These are phyloP conservation scores for Trametes hirsuta DNA, from an alignment of 1,284 basidiomycete genomes.

Conservation along the genomic window DNA sequence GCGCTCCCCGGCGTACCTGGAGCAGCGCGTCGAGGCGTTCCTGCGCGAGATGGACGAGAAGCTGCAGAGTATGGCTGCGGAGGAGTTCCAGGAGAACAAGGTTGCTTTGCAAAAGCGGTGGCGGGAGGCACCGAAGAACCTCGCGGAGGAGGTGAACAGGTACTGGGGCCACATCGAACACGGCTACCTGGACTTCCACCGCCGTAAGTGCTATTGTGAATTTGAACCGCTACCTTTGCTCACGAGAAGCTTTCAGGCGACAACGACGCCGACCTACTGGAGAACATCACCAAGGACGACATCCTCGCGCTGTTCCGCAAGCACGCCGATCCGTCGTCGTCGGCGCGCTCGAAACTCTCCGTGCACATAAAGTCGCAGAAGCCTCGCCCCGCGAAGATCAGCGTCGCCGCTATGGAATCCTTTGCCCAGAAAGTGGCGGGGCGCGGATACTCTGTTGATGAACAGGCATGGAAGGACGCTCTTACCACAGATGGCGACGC, in stretches of 20 bases:
- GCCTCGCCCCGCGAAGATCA: constrained; percentile 62
- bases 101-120: constrained; percentile 65
- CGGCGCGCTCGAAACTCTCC: constrained; percentile 77
- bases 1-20: constrained; percentile 82
- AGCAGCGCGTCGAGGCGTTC: constrained; percentile 89
- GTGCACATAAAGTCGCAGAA: constrained; percentile 80
- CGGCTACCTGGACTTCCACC: constrained; percentile 79
- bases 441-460: constrained; percentile 56
- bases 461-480: constrained; percentile 47
- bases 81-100: constrained; percentile 61
- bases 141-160: constrained; percentile 61
- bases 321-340: constrained; percentile 73
- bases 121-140: constrained; percentile 75
- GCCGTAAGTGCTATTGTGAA: constrained; percentile 47
- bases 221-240: neutral
- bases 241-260: constrained; percentile 48
- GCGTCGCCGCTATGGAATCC: constrained; percentile 63
- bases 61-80: constrained; percentile 50
- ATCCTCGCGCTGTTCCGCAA: constrained; percentile 76
- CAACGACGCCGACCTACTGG: constrained; percentile 68
- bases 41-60: constrained; percentile 64
- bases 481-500: constrained; percentile 52
- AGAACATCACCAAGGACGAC: constrained; percentile 74
- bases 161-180: constrained; percentile 77
- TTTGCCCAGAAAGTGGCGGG: constrained; percentile 61